Base-by-base conservation (phyloP, 2,329 filamentous ascomycete species). In the Colletotrichum sp. region DNA sequence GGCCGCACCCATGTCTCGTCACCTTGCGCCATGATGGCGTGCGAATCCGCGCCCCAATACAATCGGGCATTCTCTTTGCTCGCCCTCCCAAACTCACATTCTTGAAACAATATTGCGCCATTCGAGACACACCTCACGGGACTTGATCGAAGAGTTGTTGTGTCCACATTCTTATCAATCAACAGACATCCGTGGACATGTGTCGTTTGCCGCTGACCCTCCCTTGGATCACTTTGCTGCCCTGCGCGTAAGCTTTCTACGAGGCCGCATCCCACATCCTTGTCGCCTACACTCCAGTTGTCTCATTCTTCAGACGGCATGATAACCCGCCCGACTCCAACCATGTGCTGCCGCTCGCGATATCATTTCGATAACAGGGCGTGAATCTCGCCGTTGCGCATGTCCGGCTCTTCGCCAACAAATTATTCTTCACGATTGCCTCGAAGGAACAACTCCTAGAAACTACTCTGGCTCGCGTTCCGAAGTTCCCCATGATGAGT, bases 11-110 rank as follows among this genome's bases (percentile, higher is more conserved):
- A 24, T 55, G 18, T 70, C 68, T 70, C 67, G 70, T 73, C 55
- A 75, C 30, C 24, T 73, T 72, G 69, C 73, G 55, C 69, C 64
- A 73, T 73, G 56, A 75, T 75, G 69, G 73, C 73, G 73, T 73
- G 73, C 73, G 70, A 67, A 68, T 26, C 38, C 43, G 69, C 32
- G 18, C 36, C 15, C 15, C 66, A 64, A 28, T 18, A 15, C 55
- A 43, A 52, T 30, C 32, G 7, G 21, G 62, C 26, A 64, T 48
- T 16, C 9, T 26, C 26, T 64, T 21, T 56, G 32, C 38, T 56
- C n/a, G 56, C 10, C 56, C 26, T 58, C 24, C 21, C 9, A 32
- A 56, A 43, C 24, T 72, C 5, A 48, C 62, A 16, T 48, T 48
- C 21, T 30, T 72, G 62, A 72, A 75, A 75, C 73, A 75, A 9